A percentile compares a stretch with the other conserved stretches of the same genome.
These are phyloP conservation scores for Sugiyamaella paludigena DNA, from an alignment of 1,139 yeast species.

Conservation along the genomic window DNA sequence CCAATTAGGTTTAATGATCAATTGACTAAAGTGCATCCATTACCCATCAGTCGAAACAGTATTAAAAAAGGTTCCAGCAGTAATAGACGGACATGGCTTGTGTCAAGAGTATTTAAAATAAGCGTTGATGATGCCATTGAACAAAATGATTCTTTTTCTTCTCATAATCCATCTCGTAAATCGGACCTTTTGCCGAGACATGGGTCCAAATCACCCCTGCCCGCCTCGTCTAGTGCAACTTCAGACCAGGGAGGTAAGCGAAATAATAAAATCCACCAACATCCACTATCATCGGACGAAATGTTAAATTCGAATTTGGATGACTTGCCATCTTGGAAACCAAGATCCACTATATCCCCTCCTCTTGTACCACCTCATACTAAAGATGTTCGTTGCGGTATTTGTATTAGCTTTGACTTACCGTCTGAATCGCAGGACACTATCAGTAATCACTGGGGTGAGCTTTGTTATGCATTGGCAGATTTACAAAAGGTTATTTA, in stretches of 20 bases:
- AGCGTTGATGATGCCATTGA: conserved; percentile 11
- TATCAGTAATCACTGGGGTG: conserved; percentile 32
- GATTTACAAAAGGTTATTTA: conserved; percentile 26
- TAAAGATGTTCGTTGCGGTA: conserved; percentile 23
- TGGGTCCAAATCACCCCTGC: background rate
- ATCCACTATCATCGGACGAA: background rate
- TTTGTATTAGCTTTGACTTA: conserved; percentile 26
- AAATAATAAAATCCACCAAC: background rate
- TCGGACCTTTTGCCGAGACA: background rate
- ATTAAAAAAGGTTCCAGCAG: background rate
- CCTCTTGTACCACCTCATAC: conserved; percentile 8
- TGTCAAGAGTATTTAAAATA: conserved; percentile 26
- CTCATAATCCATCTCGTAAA: background rate
- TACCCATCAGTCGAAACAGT: conserved; percentile 15
- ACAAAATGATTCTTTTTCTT: background rate
- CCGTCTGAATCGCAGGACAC: conserved; percentile 24
- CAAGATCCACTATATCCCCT: conserved; percentile 5
- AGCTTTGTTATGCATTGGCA: conserved; percentile 27
- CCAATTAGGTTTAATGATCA: conserved; percentile 26
- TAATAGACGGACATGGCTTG: conserved; percentile 23
- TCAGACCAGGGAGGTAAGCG: background rate
- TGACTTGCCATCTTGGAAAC: conserved; percentile 12
- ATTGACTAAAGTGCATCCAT: conserved; percentile 30
- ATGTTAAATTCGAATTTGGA: background rate
- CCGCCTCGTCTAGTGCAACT: background rate